Evolutionary conservation across 2,329 filamentous ascomycete species (phyloP).

Genomic region (Chalaropsis thielavioides): DNA sequence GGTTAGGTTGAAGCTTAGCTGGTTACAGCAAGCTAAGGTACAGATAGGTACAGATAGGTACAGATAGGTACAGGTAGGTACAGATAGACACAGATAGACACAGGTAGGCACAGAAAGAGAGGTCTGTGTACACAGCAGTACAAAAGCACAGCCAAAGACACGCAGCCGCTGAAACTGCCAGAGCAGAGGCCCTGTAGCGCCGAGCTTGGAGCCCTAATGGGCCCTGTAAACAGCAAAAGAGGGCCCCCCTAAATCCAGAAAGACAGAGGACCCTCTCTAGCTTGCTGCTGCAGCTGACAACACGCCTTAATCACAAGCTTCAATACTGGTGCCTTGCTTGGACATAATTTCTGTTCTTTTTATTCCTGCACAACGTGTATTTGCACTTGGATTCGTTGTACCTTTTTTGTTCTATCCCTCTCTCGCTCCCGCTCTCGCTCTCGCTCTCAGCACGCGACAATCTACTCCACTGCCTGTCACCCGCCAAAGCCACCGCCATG

Average conservation of each 20-base stretch:
- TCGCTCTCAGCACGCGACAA: not conserved
- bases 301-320: constrained; percentile 3
- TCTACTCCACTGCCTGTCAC: not conserved
- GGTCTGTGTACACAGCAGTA: no score
- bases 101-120: no score
- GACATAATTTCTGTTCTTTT: not conserved
- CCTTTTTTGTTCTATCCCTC: not conserved
- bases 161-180: no score
- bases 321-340: constrained; percentile 1
- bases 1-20: not conserved
- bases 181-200: not conserved
- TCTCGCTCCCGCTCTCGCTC: not conserved
- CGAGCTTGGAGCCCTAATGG: not conserved
- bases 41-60: not conserved
- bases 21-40: no score
- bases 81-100: not conserved
- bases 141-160: no score
- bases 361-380: not conserved
- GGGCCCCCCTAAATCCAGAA: not conserved
- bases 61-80: not conserved
- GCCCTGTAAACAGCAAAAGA: not conserved
- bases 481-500: constrained; percentile 7
- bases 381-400: not conserved
- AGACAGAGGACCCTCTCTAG: not conserved
- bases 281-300: not conserved